A percentile compares a stretch with the other conserved stretches of the same genome.
Evolutionary conservation across 371 early-diverging fungal genomes (phyloP).

Genomic region (Mortierella sp.): DNA sequence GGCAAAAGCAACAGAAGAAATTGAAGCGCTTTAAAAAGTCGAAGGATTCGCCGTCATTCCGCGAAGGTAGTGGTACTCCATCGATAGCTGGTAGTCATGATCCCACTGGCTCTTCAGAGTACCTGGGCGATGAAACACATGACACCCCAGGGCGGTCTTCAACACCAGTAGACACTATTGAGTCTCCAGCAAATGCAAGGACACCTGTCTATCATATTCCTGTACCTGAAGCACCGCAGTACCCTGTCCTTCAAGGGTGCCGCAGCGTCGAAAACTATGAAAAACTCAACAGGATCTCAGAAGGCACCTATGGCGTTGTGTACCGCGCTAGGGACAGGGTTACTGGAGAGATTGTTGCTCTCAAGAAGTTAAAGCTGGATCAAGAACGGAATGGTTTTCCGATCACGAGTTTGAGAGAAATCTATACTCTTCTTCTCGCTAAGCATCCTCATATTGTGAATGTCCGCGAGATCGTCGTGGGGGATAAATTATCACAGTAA

Average conservation of each 20-base stretch:
- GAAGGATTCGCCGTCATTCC: slow-evolving; percentile 35
- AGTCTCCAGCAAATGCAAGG: no score
- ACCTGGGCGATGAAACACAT: no score
- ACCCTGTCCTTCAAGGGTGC: slow-evolving; percentile 65
- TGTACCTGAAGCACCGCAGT: slow-evolving; percentile 38
- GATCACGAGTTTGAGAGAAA: slow-evolving; percentile 91
- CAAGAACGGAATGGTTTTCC: slow-evolving; percentile 97
- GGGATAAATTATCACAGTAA: slow-evolving; percentile 79
- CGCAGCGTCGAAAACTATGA: slow-evolving; percentile 89
- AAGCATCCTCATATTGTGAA: slow-evolving; percentile 96
- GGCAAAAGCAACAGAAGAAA: slow-evolving; percentile 15
- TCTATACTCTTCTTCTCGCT: slow-evolving; percentile 86
- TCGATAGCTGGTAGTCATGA: no score
- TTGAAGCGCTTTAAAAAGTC: slow-evolving; percentile 42
- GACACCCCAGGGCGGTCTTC: no score
- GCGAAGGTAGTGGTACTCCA: slow-evolving; percentile 40
- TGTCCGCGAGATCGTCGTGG: slow-evolving; percentile 92
- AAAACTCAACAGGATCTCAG: slow-evolving; percentile 96
- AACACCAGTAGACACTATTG: no score
- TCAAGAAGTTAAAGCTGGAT: slow-evolving; percentile 97
- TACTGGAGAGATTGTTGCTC: slow-evolving; percentile 96
- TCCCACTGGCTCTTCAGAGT: no score
- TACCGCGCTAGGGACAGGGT: slow-evolving; percentile 93
- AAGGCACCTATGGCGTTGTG: slow-evolving; percentile 99
- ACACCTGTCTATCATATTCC: slow-evolving; percentile 30